phyloP scores from a whole-genome alignment of 257 asterid genomes.

The Gentiana straminea region DNA sequence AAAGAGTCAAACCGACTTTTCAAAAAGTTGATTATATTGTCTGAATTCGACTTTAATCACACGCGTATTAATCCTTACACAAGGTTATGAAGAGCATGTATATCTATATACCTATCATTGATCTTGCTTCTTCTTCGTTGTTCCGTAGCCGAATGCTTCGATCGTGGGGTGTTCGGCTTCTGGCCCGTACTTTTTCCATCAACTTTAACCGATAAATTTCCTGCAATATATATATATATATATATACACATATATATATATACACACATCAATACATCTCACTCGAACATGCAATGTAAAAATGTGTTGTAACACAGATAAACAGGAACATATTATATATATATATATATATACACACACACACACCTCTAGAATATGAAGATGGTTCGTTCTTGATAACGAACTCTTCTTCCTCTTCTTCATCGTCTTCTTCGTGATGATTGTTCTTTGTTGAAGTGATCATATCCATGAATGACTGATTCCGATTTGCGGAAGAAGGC shows the following conservation, averaged over 20 bases:
- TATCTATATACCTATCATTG: constrained; percentile 65
- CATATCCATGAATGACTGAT: constrained; percentile 68
- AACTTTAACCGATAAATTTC: constrained; percentile 46
- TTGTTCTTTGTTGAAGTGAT: constrained; percentile 54
- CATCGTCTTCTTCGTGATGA: constrained; percentile 72
- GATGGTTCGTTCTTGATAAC: constrained; percentile 59
- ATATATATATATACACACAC: background rate
- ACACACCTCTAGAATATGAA: constrained; percentile 52
- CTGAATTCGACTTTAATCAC: too few relatives aligned
- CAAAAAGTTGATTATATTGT: too few relatives aligned
- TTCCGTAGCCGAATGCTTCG: constrained; percentile 98
- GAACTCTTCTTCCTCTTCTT: constrained; percentile 64
- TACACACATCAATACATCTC: background rate
- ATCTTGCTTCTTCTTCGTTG: constrained; percentile 99
- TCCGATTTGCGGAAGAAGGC: constrained; percentile 57
- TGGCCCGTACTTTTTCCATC: constrained; percentile 56
- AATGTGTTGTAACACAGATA: too few relatives aligned
- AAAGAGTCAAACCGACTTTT: background rate
- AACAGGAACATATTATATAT: background rate
- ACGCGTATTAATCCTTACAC: too few relatives aligned
- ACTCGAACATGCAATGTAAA: constrained; percentile 1
- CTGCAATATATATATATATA: constrained; percentile 22
- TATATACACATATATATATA: too few relatives aligned
- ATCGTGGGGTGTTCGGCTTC: constrained; percentile 88
- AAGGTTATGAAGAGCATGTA: constrained; percentile 6